A percentile compares a stretch with the other conserved stretches of the same genome.
phyloP scores from a whole-genome alignment of 768 basidiomycete genomes.

The Coprinopsis sp. region DNA sequence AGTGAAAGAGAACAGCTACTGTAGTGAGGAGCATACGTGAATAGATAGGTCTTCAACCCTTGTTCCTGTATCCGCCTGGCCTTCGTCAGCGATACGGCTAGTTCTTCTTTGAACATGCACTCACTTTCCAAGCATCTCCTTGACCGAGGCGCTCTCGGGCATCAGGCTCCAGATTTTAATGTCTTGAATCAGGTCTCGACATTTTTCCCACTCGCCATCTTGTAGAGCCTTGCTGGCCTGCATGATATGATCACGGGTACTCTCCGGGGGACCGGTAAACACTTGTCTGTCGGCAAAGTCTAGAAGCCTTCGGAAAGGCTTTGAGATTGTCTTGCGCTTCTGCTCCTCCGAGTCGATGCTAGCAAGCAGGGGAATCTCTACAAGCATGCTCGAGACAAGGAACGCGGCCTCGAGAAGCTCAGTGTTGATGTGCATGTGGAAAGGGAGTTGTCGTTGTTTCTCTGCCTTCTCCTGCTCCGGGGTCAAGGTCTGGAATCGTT shows the following conservation, averaged over 20 bases:
- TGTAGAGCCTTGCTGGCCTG: constrained; percentile 96
- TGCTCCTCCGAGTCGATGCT: constrained; percentile 92
- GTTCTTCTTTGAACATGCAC: constrained; percentile 23
- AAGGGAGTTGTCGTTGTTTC: constrained; percentile 91
- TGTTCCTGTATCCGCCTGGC: constrained; percentile 97
- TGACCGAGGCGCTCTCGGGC: constrained; percentile 82
- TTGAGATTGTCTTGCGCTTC: constrained; percentile 91
- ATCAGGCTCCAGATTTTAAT: constrained; percentile 99
- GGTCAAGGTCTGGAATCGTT: constrained; percentile 78
- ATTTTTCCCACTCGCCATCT: constrained; percentile 95
- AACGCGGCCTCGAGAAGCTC: constrained; percentile 97
- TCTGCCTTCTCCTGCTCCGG: constrained; percentile 98
- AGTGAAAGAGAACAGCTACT: constrained; percentile 84
- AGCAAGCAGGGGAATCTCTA: constrained; percentile 93
- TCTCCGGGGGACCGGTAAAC: constrained; percentile 98
- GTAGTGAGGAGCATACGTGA: constrained; percentile 96
- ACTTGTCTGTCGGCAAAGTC: constrained; percentile 98
- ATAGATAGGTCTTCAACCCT: constrained; percentile 92
- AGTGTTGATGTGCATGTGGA: constrained; percentile 99
- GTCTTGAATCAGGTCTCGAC: constrained; percentile 86
- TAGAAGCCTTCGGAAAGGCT: constrained; percentile 90
- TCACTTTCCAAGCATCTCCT: constrained; percentile 92
- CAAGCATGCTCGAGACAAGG: constrained; percentile 96
- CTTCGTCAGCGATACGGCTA: not conserved
- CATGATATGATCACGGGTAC: constrained; percentile 98